These are phyloP conservation scores for Chrysoporthe puriensis DNA, from an alignment of 2,329 filamentous ascomycete genomes.

Conservation along the genomic window DNA sequence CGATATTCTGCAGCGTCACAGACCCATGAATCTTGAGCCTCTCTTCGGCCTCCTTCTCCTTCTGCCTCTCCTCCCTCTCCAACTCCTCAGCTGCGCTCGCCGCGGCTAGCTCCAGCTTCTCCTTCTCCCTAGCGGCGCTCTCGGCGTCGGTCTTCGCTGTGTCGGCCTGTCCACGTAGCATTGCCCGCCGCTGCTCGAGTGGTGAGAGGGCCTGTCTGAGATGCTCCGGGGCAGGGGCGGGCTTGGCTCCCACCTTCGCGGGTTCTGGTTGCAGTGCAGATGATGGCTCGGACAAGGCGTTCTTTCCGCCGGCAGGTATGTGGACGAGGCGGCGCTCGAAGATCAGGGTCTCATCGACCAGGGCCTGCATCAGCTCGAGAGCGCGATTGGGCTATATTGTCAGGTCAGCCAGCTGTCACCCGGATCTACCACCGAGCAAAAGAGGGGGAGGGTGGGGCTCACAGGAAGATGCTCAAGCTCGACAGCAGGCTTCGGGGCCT, in stretches of 20 bases:
- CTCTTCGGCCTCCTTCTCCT: slow-evolving; percentile 23
- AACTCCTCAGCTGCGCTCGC: slow-evolving; percentile 15
- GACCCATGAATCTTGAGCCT: slow-evolving; percentile 46
- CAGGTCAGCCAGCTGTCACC: slow-evolving; percentile 9
- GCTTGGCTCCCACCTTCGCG: neutral
- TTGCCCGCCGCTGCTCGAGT: slow-evolving; percentile 22
- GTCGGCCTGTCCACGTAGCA: slow-evolving; percentile 10
- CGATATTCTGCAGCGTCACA: slow-evolving; percentile 45
- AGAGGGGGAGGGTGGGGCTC: slow-evolving; percentile 8
- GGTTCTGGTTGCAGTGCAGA: slow-evolving; percentile 31
- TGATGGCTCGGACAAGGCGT: slow-evolving; percentile 24
- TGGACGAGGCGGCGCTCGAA: slow-evolving; percentile 45
- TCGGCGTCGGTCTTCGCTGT: slow-evolving; percentile 26
- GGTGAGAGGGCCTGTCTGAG: slow-evolving; percentile 32
- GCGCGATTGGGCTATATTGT: slow-evolving; percentile 42
- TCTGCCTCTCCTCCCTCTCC: slow-evolving; percentile 19
- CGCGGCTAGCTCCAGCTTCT: neutral
- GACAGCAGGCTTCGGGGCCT: slow-evolving; percentile 18
- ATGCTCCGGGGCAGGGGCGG: slow-evolving; percentile 29
- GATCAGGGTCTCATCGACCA: slow-evolving; percentile 42
- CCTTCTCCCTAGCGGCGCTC: slow-evolving; percentile 14
- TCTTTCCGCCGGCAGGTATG: slow-evolving; percentile 26
- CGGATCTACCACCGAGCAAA: neutral
- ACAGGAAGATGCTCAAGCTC: slow-evolving; percentile 29
- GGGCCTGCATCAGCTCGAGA: slow-evolving; percentile 39